These are phyloP conservation scores for Populus hybrid DNA, from an alignment of 441 rosid genomes.

Conservation along the genomic window DNA sequence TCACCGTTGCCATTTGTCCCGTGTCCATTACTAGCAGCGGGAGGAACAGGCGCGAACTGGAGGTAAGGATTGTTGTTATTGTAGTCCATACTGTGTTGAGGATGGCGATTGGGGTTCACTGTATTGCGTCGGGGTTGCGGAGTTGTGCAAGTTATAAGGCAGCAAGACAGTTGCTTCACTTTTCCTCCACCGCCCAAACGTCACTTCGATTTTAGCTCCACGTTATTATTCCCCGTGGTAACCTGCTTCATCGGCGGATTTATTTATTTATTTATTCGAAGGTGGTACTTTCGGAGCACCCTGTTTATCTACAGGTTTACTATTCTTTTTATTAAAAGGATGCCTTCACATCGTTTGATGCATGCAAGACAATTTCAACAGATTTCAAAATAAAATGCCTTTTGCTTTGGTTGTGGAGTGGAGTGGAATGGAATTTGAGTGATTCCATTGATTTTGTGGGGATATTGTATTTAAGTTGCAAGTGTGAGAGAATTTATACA, in stretches of 20 bases:
- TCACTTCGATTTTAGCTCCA: not conserved
- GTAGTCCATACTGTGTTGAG: slow-evolving; percentile 1
- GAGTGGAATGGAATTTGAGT: too few relatives aligned
- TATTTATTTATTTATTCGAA: too few relatives aligned
- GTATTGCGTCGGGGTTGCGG: not conserved
- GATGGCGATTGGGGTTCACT: not conserved
- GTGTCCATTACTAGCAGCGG: slow-evolving; percentile 22
- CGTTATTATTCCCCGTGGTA: not conserved
- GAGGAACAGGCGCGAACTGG: slow-evolving; percentile 32
- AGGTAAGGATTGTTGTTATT: slow-evolving; percentile 44
- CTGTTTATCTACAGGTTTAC: too few relatives aligned
- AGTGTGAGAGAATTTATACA: not conserved
- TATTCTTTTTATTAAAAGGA: too few relatives aligned
- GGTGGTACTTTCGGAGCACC: too few relatives aligned
- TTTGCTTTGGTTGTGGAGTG: too few relatives aligned
- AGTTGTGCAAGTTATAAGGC: not conserved
- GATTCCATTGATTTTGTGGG: not conserved
- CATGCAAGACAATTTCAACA: too few relatives aligned
- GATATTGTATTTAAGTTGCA: not conserved
- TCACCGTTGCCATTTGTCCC: slow-evolving; percentile 12
- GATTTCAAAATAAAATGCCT: too few relatives aligned
- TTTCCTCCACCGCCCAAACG: slow-evolving; percentile 1
- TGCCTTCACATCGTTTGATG: too few relatives aligned
- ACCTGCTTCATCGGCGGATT: not conserved
- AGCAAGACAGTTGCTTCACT: not conserved